A percentile compares a stretch with the other conserved stretches of the same genome.
These are phyloP conservation scores for Russula olivacea DNA, from an alignment of 768 basidiomycete species.

Conservation along the genomic window DNA sequence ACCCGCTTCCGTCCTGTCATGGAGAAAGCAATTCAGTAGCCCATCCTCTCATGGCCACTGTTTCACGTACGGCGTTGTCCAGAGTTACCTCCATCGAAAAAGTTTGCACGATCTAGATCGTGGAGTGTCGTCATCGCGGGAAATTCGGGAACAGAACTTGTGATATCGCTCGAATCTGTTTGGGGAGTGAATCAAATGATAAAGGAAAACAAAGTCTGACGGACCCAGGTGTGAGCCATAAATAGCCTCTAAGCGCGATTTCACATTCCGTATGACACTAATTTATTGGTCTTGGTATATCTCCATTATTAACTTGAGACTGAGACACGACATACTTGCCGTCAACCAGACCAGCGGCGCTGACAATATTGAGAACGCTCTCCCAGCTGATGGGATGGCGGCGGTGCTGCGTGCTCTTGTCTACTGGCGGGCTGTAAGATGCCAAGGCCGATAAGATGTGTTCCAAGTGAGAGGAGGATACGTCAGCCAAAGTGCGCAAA, in stretches of 20 bases:
- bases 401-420: slow-evolving; percentile 60
- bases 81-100: slow-evolving; percentile 4
- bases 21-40: neutral
- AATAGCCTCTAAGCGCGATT: slow-evolving; percentile 18
- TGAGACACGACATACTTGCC: slow-evolving; percentile 25
- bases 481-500: slow-evolving; percentile 38
- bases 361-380: slow-evolving; percentile 50
- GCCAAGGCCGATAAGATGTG: slow-evolving; percentile 50
- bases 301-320: neutral
- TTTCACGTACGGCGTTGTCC: slow-evolving; percentile 1
- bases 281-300: neutral
- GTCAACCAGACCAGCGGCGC: slow-evolving; percentile 36
- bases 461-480: slow-evolving; percentile 43
- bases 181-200: neutral
- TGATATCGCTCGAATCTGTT: slow-evolving; percentile 6
- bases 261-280: slow-evolving; percentile 18
- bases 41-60: neutral
- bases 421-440: slow-evolving; percentile 48
- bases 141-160: neutral
- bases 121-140: slow-evolving; percentile 4
- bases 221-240: slow-evolving; percentile 15
- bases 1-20: slow-evolving; percentile 1
- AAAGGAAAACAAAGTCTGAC: neutral
- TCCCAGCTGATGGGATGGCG: slow-evolving; percentile 59
- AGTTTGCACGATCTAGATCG: slow-evolving; percentile 9